phyloP scores from a whole-genome alignment of 2,329 filamentous ascomycete genomes.

The Esteya vermicola region DNA sequence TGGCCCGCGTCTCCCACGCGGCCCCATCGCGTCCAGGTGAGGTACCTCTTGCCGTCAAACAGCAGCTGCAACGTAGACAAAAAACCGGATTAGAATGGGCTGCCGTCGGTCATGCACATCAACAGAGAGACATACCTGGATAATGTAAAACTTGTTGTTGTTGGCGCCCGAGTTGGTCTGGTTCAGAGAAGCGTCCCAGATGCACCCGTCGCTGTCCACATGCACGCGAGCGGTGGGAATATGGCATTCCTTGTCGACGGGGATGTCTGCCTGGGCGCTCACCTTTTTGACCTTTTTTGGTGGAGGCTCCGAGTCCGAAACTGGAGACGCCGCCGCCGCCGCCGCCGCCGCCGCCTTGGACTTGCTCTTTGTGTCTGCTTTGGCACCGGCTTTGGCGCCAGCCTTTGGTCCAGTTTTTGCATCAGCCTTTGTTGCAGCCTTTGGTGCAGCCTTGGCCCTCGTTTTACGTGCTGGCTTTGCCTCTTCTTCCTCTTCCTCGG shows the following conservation, averaged over 20 bases:
- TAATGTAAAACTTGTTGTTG: conserved; percentile 71
- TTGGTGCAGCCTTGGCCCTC: too few relatives aligned
- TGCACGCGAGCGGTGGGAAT: conserved; percentile 38
- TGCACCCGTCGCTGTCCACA: conserved; percentile 49
- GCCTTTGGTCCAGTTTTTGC: too few relatives aligned
- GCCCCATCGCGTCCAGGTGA: conserved; percentile 69
- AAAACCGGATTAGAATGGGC: conserved; percentile 1
- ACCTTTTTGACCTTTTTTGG: conserved; percentile 9
- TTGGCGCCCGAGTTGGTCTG: conserved; percentile 59
- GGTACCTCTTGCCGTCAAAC: conserved; percentile 24
- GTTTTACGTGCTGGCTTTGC: too few relatives aligned
- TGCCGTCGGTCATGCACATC: neutral
- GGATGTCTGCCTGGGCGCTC: conserved; percentile 25
- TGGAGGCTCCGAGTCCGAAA: too few relatives aligned
- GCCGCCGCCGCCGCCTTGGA: too few relatives aligned
- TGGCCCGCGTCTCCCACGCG: conserved; percentile 52
- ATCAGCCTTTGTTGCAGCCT: too few relatives aligned
- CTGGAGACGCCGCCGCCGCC: too few relatives aligned
- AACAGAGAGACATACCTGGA: conserved; percentile 37
- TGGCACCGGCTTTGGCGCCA: too few relatives aligned
- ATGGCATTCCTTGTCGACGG: conserved; percentile 32
- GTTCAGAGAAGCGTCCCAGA: conserved; percentile 69
- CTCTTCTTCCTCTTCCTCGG: too few relatives aligned
- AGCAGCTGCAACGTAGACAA: conserved; percentile 23
- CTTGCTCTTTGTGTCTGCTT: too few relatives aligned